Conservation (phyloP, 2,329 filamentous ascomycete genomes). For the Samsoniella hepiali region DNA sequence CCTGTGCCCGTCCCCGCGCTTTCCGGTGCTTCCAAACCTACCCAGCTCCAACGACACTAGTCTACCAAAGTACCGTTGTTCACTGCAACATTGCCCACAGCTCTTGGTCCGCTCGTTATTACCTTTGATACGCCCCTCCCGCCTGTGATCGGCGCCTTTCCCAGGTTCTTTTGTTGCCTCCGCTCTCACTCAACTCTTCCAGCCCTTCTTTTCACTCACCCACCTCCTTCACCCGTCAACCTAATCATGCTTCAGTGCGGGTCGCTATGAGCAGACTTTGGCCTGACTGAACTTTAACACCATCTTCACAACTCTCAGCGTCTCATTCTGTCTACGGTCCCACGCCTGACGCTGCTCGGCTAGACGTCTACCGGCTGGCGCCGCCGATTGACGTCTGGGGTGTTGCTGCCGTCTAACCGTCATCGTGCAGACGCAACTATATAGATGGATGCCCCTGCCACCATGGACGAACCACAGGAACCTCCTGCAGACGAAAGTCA, state of each 20-base stretch:
- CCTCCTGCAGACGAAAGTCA: slow-evolving; percentile 34
- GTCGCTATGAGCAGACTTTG: slow-evolving; percentile 36
- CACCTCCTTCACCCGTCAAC: slow-evolving; percentile 21
- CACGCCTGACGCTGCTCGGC: neutral
- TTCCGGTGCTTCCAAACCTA: slow-evolving; percentile 18
- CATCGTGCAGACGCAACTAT: slow-evolving; percentile 19
- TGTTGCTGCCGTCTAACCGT: slow-evolving; percentile 8
- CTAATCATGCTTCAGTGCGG: slow-evolving; percentile 32
- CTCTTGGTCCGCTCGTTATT: slow-evolving; percentile 14
- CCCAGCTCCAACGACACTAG: slow-evolving; percentile 25
- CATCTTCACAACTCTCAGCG: slow-evolving; percentile 25
- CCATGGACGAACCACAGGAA: slow-evolving; percentile 35
- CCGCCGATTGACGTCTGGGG: slow-evolving; percentile 9
- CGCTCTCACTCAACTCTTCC: slow-evolving; percentile 4
- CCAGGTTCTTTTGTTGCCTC: slow-evolving; percentile 17
- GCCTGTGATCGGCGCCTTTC: slow-evolving; percentile 18
- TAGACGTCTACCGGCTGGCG: slow-evolving; percentile 7
- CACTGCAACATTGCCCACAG: slow-evolving; percentile 24
- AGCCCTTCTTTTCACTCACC: slow-evolving; percentile 14
- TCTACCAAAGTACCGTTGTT: slow-evolving; percentile 25
- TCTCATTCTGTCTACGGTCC: neutral
- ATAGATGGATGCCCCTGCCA: slow-evolving; percentile 26
- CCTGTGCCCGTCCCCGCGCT: slow-evolving; percentile 3
- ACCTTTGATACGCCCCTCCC: slow-evolving; percentile 13
- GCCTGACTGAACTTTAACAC: slow-evolving; percentile 33